phyloP scores from a whole-genome alignment of 2,329 filamentous ascomycete species.

The Alternaria sp. region DNA sequence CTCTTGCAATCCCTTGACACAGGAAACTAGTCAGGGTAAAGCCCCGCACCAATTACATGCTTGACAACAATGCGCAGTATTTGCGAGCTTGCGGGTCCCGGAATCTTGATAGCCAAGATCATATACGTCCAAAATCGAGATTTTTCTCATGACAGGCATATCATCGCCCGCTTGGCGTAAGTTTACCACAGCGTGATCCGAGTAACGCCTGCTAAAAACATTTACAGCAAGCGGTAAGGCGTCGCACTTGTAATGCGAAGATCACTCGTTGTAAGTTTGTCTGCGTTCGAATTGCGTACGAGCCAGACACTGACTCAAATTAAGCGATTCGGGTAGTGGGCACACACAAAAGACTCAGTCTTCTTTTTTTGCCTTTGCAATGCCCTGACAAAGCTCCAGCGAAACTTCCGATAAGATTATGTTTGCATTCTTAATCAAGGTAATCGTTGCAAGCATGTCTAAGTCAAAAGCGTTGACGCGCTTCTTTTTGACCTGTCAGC shows the following conservation, averaged over 20 bases:
- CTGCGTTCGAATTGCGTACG: too few relatives aligned
- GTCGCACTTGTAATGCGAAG: constrained; percentile 30
- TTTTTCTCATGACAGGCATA: not conserved
- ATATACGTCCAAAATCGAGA: too few relatives aligned
- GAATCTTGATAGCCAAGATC: too few relatives aligned
- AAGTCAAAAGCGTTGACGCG: not conserved
- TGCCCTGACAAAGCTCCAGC: not conserved
- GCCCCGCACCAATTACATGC: not conserved
- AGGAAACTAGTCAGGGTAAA: too few relatives aligned
- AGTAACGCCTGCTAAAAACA: not conserved
- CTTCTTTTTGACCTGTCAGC: too few relatives aligned
- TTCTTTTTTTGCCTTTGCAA: not conserved
- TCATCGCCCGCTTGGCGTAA: constrained; percentile 11
- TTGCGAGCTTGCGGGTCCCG: too few relatives aligned
- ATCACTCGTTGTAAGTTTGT: constrained; percentile 13
- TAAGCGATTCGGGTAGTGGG: constrained; percentile 14
- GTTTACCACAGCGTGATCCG: not conserved
- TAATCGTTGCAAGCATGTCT: not conserved
- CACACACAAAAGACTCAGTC: not conserved
- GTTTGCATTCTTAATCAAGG: not conserved
- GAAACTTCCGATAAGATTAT: too few relatives aligned
- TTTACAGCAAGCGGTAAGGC: constrained; percentile 21
- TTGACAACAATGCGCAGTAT: not conserved
- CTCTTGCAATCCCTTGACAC: too few relatives aligned
- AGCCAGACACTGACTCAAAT: not conserved